Conservation (phyloP, 306 rosid genomes). For the Sicyos baderoa region DNA sequence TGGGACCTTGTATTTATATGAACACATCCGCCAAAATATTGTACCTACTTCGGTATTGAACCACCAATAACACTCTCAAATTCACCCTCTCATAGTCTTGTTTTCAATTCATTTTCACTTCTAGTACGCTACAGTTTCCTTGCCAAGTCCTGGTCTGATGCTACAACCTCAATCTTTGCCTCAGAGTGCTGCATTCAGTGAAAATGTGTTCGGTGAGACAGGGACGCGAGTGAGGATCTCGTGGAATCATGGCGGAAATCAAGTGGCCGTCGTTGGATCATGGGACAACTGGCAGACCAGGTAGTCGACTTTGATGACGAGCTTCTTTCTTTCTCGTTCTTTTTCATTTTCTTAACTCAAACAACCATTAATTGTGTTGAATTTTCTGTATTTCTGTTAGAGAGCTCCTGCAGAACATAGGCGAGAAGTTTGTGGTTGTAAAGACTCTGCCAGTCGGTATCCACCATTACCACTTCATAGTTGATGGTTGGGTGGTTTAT, state of each 20-base stretch:
- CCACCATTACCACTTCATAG: slow-evolving; percentile 50
- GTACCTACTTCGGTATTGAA: too few species aligned
- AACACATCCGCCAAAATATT: slow-evolving; percentile 12
- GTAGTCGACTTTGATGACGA: slow-evolving; percentile 25
- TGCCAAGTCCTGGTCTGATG: slow-evolving; percentile 27
- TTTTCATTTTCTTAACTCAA: background rate
- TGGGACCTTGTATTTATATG: slow-evolving; percentile 20
- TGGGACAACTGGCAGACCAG: slow-evolving; percentile 72
- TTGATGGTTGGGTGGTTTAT: slow-evolving; percentile 42
- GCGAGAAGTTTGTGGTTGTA: slow-evolving; percentile 23
- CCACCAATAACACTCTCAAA: slow-evolving; percentile 6
- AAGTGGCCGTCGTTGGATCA: slow-evolving; percentile 62
- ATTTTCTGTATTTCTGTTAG: slow-evolving; percentile 28
- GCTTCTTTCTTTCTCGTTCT: background rate
- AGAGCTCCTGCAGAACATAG: slow-evolving; percentile 37
- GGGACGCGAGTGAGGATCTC: slow-evolving; percentile 41
- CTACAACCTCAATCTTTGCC: slow-evolving; percentile 23
- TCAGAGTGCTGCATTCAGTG: slow-evolving; percentile 28
- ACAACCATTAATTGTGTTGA: slow-evolving; percentile 12
- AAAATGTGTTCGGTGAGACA: slow-evolving; percentile 28
- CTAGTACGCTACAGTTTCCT: slow-evolving; percentile 36
- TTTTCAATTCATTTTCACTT: slow-evolving; percentile 23
- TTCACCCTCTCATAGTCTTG: slow-evolving; percentile 15
- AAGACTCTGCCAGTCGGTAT: slow-evolving; percentile 40
- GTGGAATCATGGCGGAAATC: slow-evolving; percentile 61